phyloP scores from a whole-genome alignment of 768 basidiomycete species.

The Auriscalpium microsporum region DNA sequence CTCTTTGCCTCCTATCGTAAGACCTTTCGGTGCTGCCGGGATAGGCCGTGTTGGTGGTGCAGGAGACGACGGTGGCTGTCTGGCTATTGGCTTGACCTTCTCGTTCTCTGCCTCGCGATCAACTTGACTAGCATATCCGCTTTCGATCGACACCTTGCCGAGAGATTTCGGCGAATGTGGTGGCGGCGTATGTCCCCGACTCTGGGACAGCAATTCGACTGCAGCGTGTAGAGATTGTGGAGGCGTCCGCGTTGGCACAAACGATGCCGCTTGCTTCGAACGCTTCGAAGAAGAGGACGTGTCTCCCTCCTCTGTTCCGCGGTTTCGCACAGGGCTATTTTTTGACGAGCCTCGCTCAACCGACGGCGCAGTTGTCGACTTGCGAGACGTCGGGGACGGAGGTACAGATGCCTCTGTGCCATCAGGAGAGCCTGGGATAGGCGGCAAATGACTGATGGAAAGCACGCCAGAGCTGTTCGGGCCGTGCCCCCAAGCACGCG shows the following conservation, averaged over 20 bases:
- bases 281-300: constrained; percentile 41
- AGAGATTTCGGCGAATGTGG: constrained; percentile 4
- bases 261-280: constrained; percentile 33
- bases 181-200: constrained; percentile 3
- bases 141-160: constrained; percentile 9
- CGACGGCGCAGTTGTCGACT: constrained; percentile 23
- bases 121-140: constrained; percentile 11
- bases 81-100: background rate
- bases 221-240: constrained; percentile 71
- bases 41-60: constrained; percentile 2
- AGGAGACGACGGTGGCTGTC: background rate
- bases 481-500: constrained; percentile 19
- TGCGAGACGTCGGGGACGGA: constrained; percentile 38
- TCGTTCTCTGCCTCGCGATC: background rate
- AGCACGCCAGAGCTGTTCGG: background rate
- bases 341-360: background rate
- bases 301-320: background rate
- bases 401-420: constrained; percentile 52
- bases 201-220: constrained; percentile 48
- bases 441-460: constrained; percentile 16
- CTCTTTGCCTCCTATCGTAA: constrained; percentile 38
- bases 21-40: constrained; percentile 3
- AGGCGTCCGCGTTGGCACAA: constrained; percentile 45
- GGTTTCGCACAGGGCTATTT: constrained; percentile 3
- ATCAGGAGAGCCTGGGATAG: constrained; percentile 49